Evolutionary conservation across 768 basidiomycete genomes (phyloP).

Genomic region (Lyophyllum decastes): DNA sequence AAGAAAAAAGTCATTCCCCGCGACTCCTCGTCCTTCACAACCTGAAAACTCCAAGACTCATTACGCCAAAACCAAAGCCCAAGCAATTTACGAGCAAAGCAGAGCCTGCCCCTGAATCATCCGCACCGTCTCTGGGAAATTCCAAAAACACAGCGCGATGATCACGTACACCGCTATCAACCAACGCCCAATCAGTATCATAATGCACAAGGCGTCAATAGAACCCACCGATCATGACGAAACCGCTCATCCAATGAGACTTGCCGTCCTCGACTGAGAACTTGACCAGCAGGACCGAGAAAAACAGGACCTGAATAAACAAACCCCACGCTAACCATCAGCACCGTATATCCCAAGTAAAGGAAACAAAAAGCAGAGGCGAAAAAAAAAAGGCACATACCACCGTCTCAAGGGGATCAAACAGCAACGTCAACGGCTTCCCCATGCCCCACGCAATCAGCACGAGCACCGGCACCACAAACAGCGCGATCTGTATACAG

Average conservation of each 20-base stretch:
- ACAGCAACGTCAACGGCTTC: slow-evolving; percentile 39
- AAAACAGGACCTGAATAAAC: slow-evolving; percentile 39
- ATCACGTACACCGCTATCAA: slow-evolving; percentile 33
- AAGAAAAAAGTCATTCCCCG: too few species aligned
- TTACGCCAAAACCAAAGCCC: too few species aligned
- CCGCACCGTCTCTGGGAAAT: slow-evolving; percentile 37
- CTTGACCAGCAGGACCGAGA: slow-evolving; percentile 42
- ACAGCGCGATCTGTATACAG: slow-evolving; percentile 44
- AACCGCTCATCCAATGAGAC: slow-evolving; percentile 48
- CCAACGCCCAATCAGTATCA: background rate
- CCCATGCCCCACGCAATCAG: slow-evolving; percentile 41
- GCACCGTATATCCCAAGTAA: too few species aligned
- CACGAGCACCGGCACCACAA: slow-evolving; percentile 40
- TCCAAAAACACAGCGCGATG: slow-evolving; percentile 40
- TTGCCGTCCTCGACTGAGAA: slow-evolving; percentile 49
- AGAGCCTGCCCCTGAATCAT: slow-evolving; percentile 34
- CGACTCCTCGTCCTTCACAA: too few species aligned
- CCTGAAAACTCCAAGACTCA: too few species aligned
- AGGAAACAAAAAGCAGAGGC: too few species aligned
- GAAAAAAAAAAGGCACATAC: slow-evolving; percentile 22
- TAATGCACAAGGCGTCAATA: background rate
- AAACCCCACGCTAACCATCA: too few species aligned
- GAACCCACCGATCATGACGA: slow-evolving; percentile 34
- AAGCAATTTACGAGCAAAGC: slow-evolving; percentile 18
- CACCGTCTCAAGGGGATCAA: slow-evolving; percentile 40